Conservation (phyloP, 768 basidiomycete genomes). For the Galerina sulciceps region DNA sequence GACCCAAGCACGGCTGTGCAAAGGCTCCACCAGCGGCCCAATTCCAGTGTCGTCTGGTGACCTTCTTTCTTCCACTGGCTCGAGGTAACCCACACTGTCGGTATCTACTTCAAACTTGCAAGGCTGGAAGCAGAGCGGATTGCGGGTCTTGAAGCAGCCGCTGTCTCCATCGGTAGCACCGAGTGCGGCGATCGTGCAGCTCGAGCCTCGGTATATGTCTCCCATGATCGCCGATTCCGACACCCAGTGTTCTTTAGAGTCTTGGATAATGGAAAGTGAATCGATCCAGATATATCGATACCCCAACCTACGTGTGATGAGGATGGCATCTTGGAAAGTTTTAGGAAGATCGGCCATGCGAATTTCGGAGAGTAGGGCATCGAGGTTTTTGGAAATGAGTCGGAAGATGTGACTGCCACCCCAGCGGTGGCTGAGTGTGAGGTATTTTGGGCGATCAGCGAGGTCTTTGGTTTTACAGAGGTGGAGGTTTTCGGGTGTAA, state of each 20-base stretch:
- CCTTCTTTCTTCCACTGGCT: background rate
- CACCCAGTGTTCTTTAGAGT: conserved; percentile 11
- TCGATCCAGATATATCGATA: conserved; percentile 16
- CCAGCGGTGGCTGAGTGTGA: conserved; percentile 14
- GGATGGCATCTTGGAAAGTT: conserved; percentile 12
- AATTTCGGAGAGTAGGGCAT: background rate
- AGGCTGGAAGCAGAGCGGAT: conserved; percentile 13
- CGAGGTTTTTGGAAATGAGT: background rate
- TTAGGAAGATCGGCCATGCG: background rate
- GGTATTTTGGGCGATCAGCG: background rate
- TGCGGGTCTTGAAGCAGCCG: conserved; percentile 11
- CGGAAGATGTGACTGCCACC: conserved; percentile 10
- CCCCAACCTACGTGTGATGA: conserved; percentile 7
- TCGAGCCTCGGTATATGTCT: conserved; percentile 11
- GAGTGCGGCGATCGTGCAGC: conserved; percentile 12
- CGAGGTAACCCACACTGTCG: background rate
- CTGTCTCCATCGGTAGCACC: conserved; percentile 12
- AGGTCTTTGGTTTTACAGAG: conserved; percentile 2
- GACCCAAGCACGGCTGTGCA: conserved; percentile 13
- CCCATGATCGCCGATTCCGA: conserved; percentile 16
- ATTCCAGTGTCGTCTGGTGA: background rate
- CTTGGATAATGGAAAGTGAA: conserved; percentile 15
- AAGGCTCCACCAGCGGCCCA: conserved; percentile 8
- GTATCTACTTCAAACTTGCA: conserved; percentile 1
- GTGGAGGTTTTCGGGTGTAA: background rate